phyloP scores from a whole-genome alignment of 805 yeast species.

The Spathaspora gorwiae region DNA sequence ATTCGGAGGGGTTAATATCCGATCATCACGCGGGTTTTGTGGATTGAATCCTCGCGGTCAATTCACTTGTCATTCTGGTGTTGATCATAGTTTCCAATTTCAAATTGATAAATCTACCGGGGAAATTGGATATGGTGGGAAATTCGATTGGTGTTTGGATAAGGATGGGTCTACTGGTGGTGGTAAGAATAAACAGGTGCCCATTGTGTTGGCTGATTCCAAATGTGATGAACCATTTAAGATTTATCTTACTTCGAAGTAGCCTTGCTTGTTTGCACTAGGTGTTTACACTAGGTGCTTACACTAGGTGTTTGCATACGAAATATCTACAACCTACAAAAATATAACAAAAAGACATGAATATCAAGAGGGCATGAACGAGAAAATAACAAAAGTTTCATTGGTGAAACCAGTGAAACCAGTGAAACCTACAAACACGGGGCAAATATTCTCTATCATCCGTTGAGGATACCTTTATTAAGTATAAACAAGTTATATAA shows the following conservation, averaged over 20 bases:
- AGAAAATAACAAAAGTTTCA: too few relatives aligned
- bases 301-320: too few relatives aligned
- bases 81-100: conserved; percentile 43
- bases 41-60: conserved; percentile 31
- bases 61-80: conserved; percentile 17
- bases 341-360: too few relatives aligned
- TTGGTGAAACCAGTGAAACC: too few relatives aligned
- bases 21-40: conserved; percentile 73
- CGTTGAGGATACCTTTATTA: conserved; percentile 38
- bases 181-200: conserved; percentile 19
- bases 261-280: too few relatives aligned
- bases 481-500: conserved; percentile 19
- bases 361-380: too few relatives aligned
- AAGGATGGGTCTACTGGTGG: conserved; percentile 25
- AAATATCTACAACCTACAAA: too few relatives aligned
- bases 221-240: conserved; percentile 11
- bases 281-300: too few relatives aligned
- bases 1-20: conserved; percentile 69
- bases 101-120: conserved; percentile 34
- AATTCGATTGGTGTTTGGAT: conserved; percentile 54
- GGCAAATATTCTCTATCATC: conserved; percentile 11
- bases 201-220: conserved; percentile 16
- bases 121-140: conserved; percentile 58
- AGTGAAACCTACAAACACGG: too few relatives aligned
- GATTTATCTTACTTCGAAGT: not conserved